Conservation (phyloP, 1,284 basidiomycete species). For the Cerioporus squamosus region DNA sequence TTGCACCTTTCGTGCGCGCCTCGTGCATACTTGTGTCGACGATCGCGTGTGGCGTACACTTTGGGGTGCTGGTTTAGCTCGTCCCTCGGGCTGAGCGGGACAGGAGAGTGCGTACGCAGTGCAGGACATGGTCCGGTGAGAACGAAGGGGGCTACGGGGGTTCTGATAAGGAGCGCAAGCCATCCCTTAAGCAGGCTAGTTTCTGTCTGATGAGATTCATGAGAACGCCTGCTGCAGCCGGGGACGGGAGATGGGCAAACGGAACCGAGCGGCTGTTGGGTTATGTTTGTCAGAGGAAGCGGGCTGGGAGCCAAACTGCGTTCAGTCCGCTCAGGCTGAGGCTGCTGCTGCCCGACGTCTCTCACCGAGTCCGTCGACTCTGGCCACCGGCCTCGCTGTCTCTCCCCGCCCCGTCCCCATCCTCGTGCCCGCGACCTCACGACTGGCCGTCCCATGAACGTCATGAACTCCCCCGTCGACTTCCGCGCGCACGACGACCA, state of each 20-base stretch:
- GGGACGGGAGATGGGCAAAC: conserved; percentile 1
- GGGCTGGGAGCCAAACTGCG: conserved; percentile 17
- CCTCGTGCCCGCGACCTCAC: conserved; percentile 3
- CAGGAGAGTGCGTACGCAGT: no score
- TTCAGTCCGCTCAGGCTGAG: no score
- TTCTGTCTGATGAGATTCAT: background rate
- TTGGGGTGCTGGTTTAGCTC: no score
- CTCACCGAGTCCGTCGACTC: conserved; percentile 8
- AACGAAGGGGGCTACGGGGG: background rate
- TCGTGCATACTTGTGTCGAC: background rate
- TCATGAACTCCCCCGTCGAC: conserved; percentile 35
- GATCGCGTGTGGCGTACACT: background rate
- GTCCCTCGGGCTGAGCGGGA: no score
- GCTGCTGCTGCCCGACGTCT: background rate
- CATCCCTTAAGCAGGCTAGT: background rate
- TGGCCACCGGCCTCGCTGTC: conserved; percentile 2
- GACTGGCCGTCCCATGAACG: conserved; percentile 25
- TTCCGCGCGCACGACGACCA: conserved; percentile 47
- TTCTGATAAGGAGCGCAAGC: background rate
- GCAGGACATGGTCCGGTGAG: background rate
- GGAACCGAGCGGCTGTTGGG: conserved; percentile 22
- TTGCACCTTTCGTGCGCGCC: background rate
- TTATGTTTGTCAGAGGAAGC: conserved; percentile 17
- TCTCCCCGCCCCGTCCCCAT: conserved; percentile 21
- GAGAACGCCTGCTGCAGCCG: no score